Conservation (phyloP, 306 rosid genomes). For the Vigna mungo region DNA sequence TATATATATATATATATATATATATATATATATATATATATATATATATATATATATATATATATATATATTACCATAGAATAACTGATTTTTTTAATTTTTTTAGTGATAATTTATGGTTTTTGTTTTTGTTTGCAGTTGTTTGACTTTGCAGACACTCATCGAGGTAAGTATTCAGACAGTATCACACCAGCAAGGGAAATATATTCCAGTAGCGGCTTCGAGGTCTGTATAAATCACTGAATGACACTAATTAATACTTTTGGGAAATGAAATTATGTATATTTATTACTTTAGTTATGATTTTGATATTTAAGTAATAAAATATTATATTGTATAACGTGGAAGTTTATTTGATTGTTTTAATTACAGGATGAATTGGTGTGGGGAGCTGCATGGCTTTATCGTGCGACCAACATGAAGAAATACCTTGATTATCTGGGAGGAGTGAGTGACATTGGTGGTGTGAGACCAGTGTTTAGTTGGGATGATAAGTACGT, state of each 20-base stretch:
- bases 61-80: not conserved
- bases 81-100: not conserved
- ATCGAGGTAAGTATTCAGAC: conserved; percentile 50
- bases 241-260: too few species aligned
- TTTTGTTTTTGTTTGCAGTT: conserved; percentile 39
- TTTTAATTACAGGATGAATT: conserved; percentile 57
- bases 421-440: conserved; percentile 52
- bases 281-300: not conserved
- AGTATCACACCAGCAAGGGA: conserved; percentile 47
- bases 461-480: conserved; percentile 58
- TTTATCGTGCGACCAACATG: conserved; percentile 52
- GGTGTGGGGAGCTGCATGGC: conserved; percentile 79
- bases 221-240: conserved; percentile 46
- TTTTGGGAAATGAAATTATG: not conserved
- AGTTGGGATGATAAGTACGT: conserved; percentile 73
- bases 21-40: too few species aligned
- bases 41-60: too few species aligned
- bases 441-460: conserved; percentile 6
- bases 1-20: too few species aligned
- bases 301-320: not conserved
- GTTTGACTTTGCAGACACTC: conserved; percentile 54
- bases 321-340: too few species aligned
- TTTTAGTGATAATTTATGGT: not conserved
- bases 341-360: not conserved
- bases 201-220: conserved; percentile 67